Base-by-base conservation (phyloP, 2,329 filamentous ascomycete species). In the Exserohilum turcica region DNA sequence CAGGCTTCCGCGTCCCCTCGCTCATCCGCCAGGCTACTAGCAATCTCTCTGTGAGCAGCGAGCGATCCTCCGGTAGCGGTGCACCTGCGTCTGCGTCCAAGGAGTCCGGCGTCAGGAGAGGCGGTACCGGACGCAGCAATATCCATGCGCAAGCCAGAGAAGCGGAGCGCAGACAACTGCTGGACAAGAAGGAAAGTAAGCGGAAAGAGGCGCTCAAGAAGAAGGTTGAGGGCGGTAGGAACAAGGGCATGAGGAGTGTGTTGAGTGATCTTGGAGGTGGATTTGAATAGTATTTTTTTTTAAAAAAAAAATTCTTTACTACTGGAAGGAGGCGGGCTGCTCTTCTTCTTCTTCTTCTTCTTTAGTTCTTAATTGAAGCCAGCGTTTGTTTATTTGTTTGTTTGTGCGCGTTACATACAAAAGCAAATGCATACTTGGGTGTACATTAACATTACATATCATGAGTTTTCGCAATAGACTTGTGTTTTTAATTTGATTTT, bases 21-120 rank as follows among this genome's bases (percentile, higher is more conserved):
- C 79, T 94, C 16, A 81, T 94, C 15, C 84, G 90, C 21, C 83
- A 89, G 27, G 89, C 89, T 4, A 93, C 90, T 0, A 88, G 87
- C 27, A 77, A 73, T 51, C 33, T 74, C 10, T 73, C 71, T n/a
- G 59, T 61, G 3, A 62, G 64, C 27, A 64, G 65, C 6, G 71
- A 60, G 51, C 72, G 59, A 66, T 77, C 48, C 60, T 78, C 70
- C 19, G 60, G 45, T 15, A 65, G 29, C 27, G 33, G 36, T 33
- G 12, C 27, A 12, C 3, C 27, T 48, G 29, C 27, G 13, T 39
- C 35, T 10, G 36, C 67, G 13, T 52, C 59, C 1, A 53, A 60
- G 39, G 73, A 74, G 51, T 60, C 70, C 62, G 76, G 63, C 3
- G 71, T 80, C 10, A 73, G 78, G 56, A 76, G 75, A 46, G 79